Evolutionary conservation across 2,329 filamentous ascomycete genomes (phyloP).

Genomic region (Penicillium verrucosum): DNA sequence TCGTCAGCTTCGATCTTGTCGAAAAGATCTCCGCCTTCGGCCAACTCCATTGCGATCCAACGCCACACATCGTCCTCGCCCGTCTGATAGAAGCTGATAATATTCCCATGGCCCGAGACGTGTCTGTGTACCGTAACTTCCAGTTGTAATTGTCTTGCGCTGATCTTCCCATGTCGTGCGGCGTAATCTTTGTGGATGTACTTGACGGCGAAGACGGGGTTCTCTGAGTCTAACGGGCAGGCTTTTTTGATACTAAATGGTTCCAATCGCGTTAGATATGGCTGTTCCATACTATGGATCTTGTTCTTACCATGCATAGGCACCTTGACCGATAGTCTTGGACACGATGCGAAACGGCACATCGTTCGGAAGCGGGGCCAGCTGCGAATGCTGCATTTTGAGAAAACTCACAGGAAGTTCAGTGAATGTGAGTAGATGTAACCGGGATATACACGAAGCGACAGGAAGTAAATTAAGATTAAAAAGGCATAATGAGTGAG

Average conservation of each 20-base stretch:
- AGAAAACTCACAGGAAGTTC: constrained; percentile 10
- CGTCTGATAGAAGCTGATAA: constrained; percentile 87
- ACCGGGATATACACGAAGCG: constrained; percentile 3
- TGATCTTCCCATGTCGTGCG: constrained; percentile 80
- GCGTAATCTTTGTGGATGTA: constrained; percentile 98
- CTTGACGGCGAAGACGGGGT: constrained; percentile 91
- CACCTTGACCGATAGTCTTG: constrained; percentile 92
- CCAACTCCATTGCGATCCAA: constrained; percentile 98
- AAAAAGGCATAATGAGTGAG: constrained; percentile 1
- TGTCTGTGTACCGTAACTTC: constrained; percentile 88
- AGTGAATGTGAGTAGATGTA: background rate
- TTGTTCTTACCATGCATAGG: constrained; percentile 79
- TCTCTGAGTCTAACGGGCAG: constrained; percentile 64
- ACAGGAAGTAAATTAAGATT: background rate
- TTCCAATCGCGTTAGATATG: constrained; percentile 8
- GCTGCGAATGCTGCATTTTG: constrained; percentile 71
- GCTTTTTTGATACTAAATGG: constrained; percentile 82
- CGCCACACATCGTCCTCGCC: constrained; percentile 84
- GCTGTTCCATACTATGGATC: background rate
- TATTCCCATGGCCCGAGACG: constrained; percentile 84
- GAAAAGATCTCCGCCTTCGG: constrained; percentile 92
- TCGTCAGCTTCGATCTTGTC: constrained; percentile 99
- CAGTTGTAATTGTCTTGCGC: constrained; percentile 83
- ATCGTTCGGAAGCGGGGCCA: constrained; percentile 77
- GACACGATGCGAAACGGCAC: constrained; percentile 93